Evolutionary conservation across 2,329 filamentous ascomycete genomes (phyloP), one percentile per base, ranked within the genome.

Genomic region (Neofusicoccum umdonicola): DNA sequence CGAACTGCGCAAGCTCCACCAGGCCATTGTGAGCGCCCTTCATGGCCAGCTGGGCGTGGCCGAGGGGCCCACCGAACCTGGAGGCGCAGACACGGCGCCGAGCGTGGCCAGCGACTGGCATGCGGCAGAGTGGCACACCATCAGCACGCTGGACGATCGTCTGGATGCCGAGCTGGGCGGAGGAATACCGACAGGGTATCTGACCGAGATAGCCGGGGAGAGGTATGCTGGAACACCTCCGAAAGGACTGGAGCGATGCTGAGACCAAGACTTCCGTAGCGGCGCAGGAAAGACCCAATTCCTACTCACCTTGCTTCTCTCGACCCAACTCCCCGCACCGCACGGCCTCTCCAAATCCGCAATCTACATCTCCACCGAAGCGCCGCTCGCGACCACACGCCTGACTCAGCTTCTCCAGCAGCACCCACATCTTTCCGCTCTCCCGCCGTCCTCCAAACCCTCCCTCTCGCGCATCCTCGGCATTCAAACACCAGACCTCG

Each of bases 201-300:
- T 99, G 72, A 93, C 92, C 7, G 95, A 99, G 76, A 84, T 99
- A 66, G 90, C 92, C 1, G 95, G 95, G 65, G 95, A 98, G 81
- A 96, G 92, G 88, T 88, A 75, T 45, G 67, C 34, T 9, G 4
- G n/a, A 13, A 1, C 12, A 39, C 39, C 17, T 37, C 13, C 2
- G 17, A n/a, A 54, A 9, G 11, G 22, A 17, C 13, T 4, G 15
- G n/a, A 37, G 15, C 17, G 8, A 12, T 56, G 42, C 61, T 54
- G 27, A 54, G 39, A 45, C 47, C 39, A 41, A n/a, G 22, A 9
- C 13, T 39, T 17, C 22, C 63, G 2, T 69, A 90, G 88, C 73
- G 95, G 93, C 71, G 91, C 89, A 69, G 95, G 94, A 72, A 99
- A 99, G 84, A 97, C 95, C 1, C 95, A 99, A 77, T 87, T 97